Base-by-base conservation (phyloP, 2,329 filamentous ascomycete genomes). In the Fusarium sp. region DNA sequence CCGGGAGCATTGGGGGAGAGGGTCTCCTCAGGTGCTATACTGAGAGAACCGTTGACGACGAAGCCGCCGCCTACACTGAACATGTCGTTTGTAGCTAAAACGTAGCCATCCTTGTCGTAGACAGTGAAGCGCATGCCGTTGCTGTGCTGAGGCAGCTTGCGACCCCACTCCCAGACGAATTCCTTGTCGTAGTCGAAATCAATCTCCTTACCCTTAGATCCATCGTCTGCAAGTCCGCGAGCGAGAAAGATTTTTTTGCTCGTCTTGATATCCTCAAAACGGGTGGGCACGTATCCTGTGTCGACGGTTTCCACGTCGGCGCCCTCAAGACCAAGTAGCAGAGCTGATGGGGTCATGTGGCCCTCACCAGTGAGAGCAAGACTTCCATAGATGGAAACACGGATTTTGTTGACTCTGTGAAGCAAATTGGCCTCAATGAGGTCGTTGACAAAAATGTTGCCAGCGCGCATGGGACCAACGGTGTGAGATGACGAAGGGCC, bases 31-130 rank as follows among this genome's bases (percentile, higher is more conserved):
- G 80, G 69, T 17, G 78, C 78, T 26, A 82, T 83, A 10, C 83
- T 85, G 51, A 86, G 72, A 17, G 84, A 79, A 13, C 84, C 84
- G 48, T 85, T 85, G 53, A 86, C 84, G 38, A 86, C 84, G 54
- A 86, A 86, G 1, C 84, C 84, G n/a, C 84, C 84, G 3, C 84
- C 84, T 3, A 86, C 83, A 51, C 83, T 85, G 68, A 86, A 86
- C 65, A 85, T 76, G 64, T 86, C 84, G 57, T 85, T 86, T 18
- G 80, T 83, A 3, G 84, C 84, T 34, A 85, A 71, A 65, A 84
- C 79, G 31, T 77, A 80, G 13, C 83, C 84, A 3, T 85, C 78
- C 6, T 81, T 70, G 57, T 85, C 83, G 46, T 83, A 86, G 4
- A 85, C 84, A n/a, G 78, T 83, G 54, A 86, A 80, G 2, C 84